These are phyloP conservation scores for Nicotiana tabacum DNA, from an alignment of 257 asterid genomes.

Conservation along the genomic window DNA sequence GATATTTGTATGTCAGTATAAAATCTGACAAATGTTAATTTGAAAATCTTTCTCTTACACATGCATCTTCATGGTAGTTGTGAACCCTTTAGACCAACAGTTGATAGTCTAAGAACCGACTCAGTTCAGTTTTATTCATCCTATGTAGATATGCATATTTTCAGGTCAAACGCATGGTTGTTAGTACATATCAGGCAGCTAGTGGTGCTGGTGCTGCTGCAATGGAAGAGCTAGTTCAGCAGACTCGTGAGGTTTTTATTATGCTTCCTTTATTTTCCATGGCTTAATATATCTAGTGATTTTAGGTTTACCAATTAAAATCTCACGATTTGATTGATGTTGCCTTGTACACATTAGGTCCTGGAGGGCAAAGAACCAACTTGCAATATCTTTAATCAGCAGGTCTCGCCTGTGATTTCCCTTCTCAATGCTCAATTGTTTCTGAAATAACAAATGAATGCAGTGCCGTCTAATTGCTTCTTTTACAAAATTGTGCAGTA, in stretches of 20 bases:
- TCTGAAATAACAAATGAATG: background rate
- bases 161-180: constrained; percentile 50
- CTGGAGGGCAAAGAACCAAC: constrained; percentile 82
- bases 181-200: constrained; percentile 56
- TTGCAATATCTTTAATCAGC: constrained; percentile 71
- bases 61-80: background rate
- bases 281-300: background rate
- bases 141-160: constrained; percentile 1
- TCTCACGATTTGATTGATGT: background rate
- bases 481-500: constrained; percentile 46
- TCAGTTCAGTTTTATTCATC: background rate
- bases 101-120: background rate
- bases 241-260: constrained; percentile 73
- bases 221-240: constrained; percentile 94
- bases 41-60: background rate
- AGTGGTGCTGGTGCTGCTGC: constrained; percentile 96
- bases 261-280: background rate
- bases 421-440: background rate
- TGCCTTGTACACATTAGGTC: constrained; percentile 38
- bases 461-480: background rate
- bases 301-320: background rate
- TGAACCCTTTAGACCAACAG: background rate
- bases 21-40: background rate
- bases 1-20: too few species aligned
- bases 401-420: constrained; percentile 39